Evolutionary conservation across 1,139 yeast genomes (phyloP).

Genomic region (Yamadazyma buinensis): DNA sequence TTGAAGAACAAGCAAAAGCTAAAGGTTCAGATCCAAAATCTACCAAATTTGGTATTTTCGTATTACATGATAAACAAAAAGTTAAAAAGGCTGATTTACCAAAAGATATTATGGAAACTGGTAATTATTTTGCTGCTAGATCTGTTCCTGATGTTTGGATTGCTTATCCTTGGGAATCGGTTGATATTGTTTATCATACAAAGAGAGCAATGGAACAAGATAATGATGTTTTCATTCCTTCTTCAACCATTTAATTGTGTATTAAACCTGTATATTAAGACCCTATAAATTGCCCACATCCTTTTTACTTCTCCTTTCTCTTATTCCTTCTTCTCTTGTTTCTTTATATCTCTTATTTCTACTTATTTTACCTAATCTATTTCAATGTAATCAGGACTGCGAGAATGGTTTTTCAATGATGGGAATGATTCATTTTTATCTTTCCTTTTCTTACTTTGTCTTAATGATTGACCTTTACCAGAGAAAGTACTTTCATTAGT

Average conservation of each 20-base stretch:
- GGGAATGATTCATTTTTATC: conserved; percentile 44
- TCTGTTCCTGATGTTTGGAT: conserved; percentile 93
- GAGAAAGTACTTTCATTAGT: conserved; percentile 29
- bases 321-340: too few species aligned
- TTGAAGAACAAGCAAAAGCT: conserved; percentile 51
- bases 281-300: not conserved
- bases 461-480: conserved; percentile 68
- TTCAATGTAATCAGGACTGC: conserved; percentile 76
- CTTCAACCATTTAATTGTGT: conserved; percentile 18
- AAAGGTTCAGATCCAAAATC: conserved; percentile 46
- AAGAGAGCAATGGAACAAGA: conserved; percentile 75
- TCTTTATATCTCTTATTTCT: not conserved
- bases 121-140: conserved; percentile 86
- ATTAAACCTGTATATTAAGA: conserved; percentile 2
- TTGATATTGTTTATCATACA: conserved; percentile 86
- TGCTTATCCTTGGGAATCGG: conserved; percentile 97
- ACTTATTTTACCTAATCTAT: conserved; percentile 48
- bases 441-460: conserved; percentile 73
- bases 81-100: conserved; percentile 81
- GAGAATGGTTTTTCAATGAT: conserved; percentile 46
- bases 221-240: conserved; percentile 46
- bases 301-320: not conserved
- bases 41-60: conserved; percentile 85
- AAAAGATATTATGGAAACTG: conserved; percentile 55
- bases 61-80: conserved; percentile 88